Conservation (phyloP, 169 alveolate genomes). For the Eimeria maxima region DNA sequence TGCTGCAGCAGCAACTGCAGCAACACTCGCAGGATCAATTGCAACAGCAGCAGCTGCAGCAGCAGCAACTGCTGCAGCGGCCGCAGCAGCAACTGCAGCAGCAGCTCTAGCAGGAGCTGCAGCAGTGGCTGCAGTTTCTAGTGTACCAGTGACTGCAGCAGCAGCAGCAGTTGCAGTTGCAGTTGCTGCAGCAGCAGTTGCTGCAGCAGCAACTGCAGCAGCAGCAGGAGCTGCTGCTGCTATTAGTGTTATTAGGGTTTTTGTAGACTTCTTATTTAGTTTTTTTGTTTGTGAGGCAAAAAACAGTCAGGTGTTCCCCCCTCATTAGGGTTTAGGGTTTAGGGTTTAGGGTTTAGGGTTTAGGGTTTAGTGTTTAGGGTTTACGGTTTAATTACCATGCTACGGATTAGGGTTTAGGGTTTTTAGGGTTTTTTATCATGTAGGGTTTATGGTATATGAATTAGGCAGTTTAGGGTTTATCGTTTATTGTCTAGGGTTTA, state of each 20-base stretch:
- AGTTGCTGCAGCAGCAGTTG: neutral
- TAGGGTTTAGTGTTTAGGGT: conserved; percentile 20
- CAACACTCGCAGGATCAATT: too few relatives aligned
- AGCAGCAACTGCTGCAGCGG: neutral
- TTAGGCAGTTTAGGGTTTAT: too few relatives aligned
- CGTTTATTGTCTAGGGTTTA: too few relatives aligned
- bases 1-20: too few relatives aligned
- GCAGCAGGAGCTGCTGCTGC: neutral
- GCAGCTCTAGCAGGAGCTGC: neutral
- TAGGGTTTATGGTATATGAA: too few relatives aligned
- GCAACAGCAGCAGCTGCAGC: too few relatives aligned
- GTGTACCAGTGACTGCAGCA: neutral
- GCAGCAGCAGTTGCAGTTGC: conserved; percentile 32
- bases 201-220: neutral
- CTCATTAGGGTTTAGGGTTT: neutral
- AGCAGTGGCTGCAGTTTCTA: neutral
- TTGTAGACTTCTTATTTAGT: neutral
- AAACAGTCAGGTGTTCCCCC: neutral
- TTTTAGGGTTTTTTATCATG: too few relatives aligned
- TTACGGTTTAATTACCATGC: too few relatives aligned
- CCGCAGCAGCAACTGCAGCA: conserved; percentile 13
- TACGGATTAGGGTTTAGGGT: too few relatives aligned
- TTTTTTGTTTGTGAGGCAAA: neutral
- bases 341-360: conserved; percentile 31
- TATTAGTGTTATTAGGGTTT: too few relatives aligned